Base-by-base conservation (phyloP, 345 rosid species). In the Clarkia xantiana region DNA sequence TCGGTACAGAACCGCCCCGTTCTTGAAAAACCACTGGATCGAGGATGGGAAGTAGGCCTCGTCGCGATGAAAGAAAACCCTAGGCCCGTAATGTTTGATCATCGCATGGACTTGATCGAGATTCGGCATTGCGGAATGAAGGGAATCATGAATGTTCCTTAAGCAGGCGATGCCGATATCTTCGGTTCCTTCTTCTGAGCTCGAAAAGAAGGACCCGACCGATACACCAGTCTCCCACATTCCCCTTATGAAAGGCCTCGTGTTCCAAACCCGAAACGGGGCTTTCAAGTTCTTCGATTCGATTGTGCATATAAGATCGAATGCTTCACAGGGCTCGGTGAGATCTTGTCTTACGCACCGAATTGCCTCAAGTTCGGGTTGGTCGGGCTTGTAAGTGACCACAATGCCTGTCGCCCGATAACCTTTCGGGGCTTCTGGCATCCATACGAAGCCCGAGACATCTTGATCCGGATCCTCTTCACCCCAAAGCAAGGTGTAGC, bases 41-140 rank as follows among this genome's bases (percentile, higher is more conserved):
- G 97, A 85, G 0, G 97, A 89, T 7, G 97, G 97, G 77, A 89
- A 44, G 68, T 69, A 89, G 48, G 49, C 66, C 61, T 89, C 97
- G 10, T 85, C 83, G 0, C 95, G 95, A 64, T 89, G 97, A 68
- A 89, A 89, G 79, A 64, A 89, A 18, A 89, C 87, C 0, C 80
- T 80, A 34, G 95, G 90, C 42, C 97, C 95, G 9, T 80, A 89
- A 45, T 85, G 85, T 47, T 64, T n/a, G 49, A 89, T 82, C 25
- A 85, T 59, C 0, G 87, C 73, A 1, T 82, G 85, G 47, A 85
- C 48, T 64, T 89, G 97, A 50, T 82, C 63, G 14, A 85, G 69
- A 65, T 63, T 78, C 9, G 97, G 97, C 95, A 89, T 82, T 0
- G 90, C 87, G 36, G 36, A 29, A 18, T 65, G 69, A 36, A 78